Conservation (phyloP, 257 asterid genomes). For the Salvia splendens region DNA sequence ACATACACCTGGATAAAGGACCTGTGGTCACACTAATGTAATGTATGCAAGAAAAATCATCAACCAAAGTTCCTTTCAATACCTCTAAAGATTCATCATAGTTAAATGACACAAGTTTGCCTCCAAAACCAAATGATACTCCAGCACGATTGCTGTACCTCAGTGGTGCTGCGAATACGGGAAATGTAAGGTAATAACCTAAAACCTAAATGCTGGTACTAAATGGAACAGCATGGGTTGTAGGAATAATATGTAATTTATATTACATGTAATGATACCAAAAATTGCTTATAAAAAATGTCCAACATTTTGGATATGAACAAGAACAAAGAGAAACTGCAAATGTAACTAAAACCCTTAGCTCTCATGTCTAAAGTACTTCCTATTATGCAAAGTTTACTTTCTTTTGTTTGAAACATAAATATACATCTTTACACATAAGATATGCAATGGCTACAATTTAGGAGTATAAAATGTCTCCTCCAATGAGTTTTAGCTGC, state of each 20-base stretch:
- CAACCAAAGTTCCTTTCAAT: constrained; percentile 21
- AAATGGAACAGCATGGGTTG: constrained; percentile 3
- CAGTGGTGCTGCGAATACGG: constrained; percentile 56
- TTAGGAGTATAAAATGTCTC: not conserved
- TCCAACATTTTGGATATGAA: not conserved
- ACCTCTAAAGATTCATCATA: constrained; percentile 71
- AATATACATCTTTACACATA: not conserved
- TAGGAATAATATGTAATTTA: not conserved
- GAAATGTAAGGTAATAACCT: constrained; percentile 29
- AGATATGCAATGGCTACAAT: not conserved
- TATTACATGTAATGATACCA: constrained; percentile 9
- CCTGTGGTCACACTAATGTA: constrained; percentile 26
- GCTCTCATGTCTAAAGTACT: not conserved
- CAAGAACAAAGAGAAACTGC: not conserved
- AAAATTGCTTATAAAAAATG: not conserved
- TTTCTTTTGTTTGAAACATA: not conserved
- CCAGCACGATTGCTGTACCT: constrained; percentile 86
- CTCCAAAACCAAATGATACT: constrained; percentile 96
- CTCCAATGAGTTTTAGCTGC: not conserved
- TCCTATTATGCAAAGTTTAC: not conserved
- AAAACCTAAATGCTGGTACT: constrained; percentile 30
- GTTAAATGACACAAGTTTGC: constrained; percentile 85
- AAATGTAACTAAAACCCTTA: constrained; percentile 1
- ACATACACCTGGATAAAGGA: constrained; percentile 62
- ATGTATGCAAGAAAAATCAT: constrained; percentile 6